Evolutionary conservation across 306 rosid genomes (phyloP).

Genomic region (Lotus japonicus): DNA sequence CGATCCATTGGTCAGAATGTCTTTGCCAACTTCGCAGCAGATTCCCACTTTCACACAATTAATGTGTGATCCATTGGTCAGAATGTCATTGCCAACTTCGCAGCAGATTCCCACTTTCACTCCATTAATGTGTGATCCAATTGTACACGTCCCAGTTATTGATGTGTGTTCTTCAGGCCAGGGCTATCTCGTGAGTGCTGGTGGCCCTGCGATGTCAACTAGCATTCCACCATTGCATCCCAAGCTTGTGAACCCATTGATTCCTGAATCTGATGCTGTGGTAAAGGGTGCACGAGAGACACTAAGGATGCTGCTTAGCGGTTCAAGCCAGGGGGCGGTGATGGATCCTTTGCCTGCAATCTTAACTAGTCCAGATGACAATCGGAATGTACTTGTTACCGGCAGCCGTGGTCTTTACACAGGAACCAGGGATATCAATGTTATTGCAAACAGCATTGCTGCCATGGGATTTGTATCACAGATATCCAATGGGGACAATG

Average conservation of each 20-base stretch:
- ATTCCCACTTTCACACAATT: constrained; percentile 85
- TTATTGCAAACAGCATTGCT: constrained; percentile 71
- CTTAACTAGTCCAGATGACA: constrained; percentile 48
- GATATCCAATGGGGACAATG: constrained; percentile 28
- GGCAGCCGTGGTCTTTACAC: constrained; percentile 82
- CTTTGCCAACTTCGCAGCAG: constrained; percentile 70
- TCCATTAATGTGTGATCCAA: constrained; percentile 88
- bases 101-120: constrained; percentile 90
- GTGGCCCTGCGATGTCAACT: constrained; percentile 79
- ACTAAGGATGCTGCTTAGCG: constrained; percentile 62
- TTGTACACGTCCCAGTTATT: constrained; percentile 86
- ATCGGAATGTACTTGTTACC: constrained; percentile 44
- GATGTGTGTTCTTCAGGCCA: constrained; percentile 90
- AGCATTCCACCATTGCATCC: constrained; percentile 69
- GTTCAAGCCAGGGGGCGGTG: constrained; percentile 65
- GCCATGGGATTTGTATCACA: constrained; percentile 77
- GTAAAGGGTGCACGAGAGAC: constrained; percentile 94
- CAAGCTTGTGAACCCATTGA: constrained; percentile 58
- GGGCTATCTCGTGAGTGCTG: constrained; percentile 89
- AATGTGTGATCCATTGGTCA: constrained; percentile 72
- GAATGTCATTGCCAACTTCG: constrained; percentile 57
- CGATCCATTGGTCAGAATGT: constrained; percentile 61
- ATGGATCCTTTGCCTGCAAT: constrained; percentile 65
- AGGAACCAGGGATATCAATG: constrained; percentile 62
- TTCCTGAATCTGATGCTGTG: constrained; percentile 66